phyloP scores from a whole-genome alignment of 768 basidiomycete genomes.

The Podaxis sp. region DNA sequence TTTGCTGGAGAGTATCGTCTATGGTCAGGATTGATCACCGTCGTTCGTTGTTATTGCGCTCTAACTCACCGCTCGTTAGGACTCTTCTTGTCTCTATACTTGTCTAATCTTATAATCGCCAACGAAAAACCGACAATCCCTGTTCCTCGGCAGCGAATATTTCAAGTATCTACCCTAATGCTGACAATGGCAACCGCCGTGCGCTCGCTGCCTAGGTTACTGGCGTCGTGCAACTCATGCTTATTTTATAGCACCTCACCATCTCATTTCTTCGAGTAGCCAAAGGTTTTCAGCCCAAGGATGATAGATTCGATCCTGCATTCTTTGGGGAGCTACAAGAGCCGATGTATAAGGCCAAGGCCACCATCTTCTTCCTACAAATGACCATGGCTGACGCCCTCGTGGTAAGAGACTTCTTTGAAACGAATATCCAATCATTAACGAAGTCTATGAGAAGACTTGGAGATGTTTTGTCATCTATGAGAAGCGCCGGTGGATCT shows the following conservation, averaged over 20 bases:
- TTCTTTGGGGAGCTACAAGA: background rate
- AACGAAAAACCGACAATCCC: background rate
- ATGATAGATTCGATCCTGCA: background rate
- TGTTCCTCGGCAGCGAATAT: background rate
- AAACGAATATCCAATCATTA: background rate
- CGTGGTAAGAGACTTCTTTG: background rate
- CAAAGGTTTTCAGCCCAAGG: background rate
- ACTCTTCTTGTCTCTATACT: background rate
- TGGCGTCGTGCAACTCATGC: background rate
- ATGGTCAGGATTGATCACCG: background rate
- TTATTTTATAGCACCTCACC: background rate
- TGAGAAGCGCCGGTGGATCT: slow-evolving; percentile 4
- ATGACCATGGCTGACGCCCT: slow-evolving; percentile 1
- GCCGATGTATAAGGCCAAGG: background rate
- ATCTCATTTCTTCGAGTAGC: background rate
- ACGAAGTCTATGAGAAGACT: background rate
- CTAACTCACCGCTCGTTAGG: background rate
- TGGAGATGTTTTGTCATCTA: slow-evolving; percentile 7
- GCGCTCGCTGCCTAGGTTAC: background rate
- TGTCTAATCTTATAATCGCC: background rate
- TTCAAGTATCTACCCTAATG: slow-evolving; percentile 5
- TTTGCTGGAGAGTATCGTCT: slow-evolving; percentile 3
- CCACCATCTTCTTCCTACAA: slow-evolving; percentile 6
- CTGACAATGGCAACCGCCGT: background rate
- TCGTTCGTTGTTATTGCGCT: background rate